Base-by-base conservation (phyloP, 768 basidiomycete genomes). In the Amanita pallidorosea region DNA sequence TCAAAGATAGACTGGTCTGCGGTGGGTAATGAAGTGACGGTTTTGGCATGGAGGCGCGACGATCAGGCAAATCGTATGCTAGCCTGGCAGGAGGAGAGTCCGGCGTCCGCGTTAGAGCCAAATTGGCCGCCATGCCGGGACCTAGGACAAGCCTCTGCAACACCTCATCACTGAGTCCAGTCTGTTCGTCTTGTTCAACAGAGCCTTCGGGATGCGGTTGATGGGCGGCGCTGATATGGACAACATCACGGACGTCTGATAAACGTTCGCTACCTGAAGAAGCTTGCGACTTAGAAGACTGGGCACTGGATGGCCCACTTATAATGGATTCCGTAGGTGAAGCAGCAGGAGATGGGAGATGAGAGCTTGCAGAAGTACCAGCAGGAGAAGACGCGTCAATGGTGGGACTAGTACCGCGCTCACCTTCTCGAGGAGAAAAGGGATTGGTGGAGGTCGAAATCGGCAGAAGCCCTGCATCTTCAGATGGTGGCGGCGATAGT, bases 51-150 rank as follows among this genome's bases (percentile, higher is more conserved):
- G 50, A 31, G 17, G 44, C 37, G 23, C 45, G 47, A 18, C 45
- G 33, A 42, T 33, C 38, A 17, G 56, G 60, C 36, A 35, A 38
- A 31, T 59, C 58, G 34, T 61, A 60, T 11, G 60, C 57, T 13
- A 59, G 49, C 36, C n/a, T 54, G 17, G 58, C 58, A 2, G 42
- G 44, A 18, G 60, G 57, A 23, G 60, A 58, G n/a, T 56, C 36
- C 0, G 57, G 53, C 1, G 45, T 40, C 8, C 54, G 49, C 41
- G 29, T 35, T n/a, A 44, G 35, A 2, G 51, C 53, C 5, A 56
- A 55, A 2, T 50, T 45, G 7, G 51, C 20, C 11, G 52, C 47
- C 34, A 49, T 49, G 8, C 23, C 23, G 6, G 46, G 15, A 53
- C 34, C 55, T 52, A n/a, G 25, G n/a, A 38, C 17, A 20, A 42